Conservation (phyloP, 2,329 filamentous ascomycete genomes). For the Cladosporium sp. region DNA sequence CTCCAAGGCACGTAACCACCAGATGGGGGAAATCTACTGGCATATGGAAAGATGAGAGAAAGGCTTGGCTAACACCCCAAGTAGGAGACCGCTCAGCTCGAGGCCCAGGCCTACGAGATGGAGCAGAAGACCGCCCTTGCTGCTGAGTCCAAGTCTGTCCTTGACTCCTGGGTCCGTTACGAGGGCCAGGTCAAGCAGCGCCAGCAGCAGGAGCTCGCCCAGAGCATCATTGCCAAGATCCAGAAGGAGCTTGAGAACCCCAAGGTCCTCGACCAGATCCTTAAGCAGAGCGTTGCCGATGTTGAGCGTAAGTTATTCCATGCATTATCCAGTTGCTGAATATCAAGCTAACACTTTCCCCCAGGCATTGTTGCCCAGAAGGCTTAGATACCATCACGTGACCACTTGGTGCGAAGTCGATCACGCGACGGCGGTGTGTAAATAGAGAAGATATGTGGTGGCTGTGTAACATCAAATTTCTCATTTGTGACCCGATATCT, state of each 20-base stretch:
- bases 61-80: conserved; percentile 10
- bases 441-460: conserved; percentile 13
- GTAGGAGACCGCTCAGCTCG: conserved; percentile 92
- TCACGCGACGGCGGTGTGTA: conserved; percentile 1
- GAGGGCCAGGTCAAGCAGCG: conserved; percentile 98
- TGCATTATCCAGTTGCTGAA: not conserved
- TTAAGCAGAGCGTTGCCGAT: conserved; percentile 92
- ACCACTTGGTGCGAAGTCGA: not conserved
- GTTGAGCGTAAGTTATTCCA: conserved; percentile 72
- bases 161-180: conserved; percentile 98
- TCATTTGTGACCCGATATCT: conserved; percentile 11
- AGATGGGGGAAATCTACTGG: not conserved
- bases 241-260: conserved; percentile 98
- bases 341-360: not conserved
- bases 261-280: conserved; percentile 93
- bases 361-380: conserved; percentile 12
- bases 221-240: conserved; percentile 92
- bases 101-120: conserved; percentile 93
- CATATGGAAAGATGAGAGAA: not conserved
- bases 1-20: conserved; percentile 70
- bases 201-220: conserved; percentile 93
- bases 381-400: conserved; percentile 15
- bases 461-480: conserved; percentile 13
- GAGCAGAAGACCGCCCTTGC: conserved; percentile 94
- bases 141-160: conserved; percentile 85